These are phyloP conservation scores for Ceraceosorus guamensis DNA, from an alignment of 1,284 basidiomycete species.

Conservation along the genomic window DNA sequence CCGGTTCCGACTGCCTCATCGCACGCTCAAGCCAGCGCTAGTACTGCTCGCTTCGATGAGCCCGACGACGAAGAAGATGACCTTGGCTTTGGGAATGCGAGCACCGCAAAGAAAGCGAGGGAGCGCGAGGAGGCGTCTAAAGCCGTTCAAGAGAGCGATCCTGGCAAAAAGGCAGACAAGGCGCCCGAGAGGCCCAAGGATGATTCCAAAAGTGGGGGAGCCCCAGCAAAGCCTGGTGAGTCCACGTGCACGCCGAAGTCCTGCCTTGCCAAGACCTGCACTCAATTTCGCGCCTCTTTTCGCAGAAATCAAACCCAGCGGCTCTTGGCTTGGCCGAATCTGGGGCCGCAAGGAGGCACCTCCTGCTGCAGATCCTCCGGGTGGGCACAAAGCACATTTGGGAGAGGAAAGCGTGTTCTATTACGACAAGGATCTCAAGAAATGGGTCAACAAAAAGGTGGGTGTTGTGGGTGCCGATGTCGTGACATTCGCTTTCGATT, in stretches of 20 bases:
- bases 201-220: slow-evolving; percentile 22
- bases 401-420: slow-evolving; percentile 87
- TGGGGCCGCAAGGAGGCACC: slow-evolving; percentile 51
- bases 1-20: background rate
- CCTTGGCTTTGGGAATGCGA: slow-evolving; percentile 76
- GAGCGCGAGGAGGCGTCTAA: background rate
- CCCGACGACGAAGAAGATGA: slow-evolving; percentile 71
- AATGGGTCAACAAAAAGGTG: slow-evolving; percentile 93
- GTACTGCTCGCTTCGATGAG: background rate
- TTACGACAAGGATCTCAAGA: slow-evolving; percentile 86
- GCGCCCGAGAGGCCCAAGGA: slow-evolving; percentile 14
- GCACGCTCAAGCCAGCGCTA: background rate
- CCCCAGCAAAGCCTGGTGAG: slow-evolving; percentile 13
- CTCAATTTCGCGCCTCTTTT: too few relatives aligned
- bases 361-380: slow-evolving; percentile 25
- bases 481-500: background rate
- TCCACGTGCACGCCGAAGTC: too few relatives aligned
- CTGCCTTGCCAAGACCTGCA: too few relatives aligned
- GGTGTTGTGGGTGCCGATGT: slow-evolving; percentile 23
- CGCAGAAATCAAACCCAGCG: background rate
- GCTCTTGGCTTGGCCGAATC: slow-evolving; percentile 65
- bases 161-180: background rate
- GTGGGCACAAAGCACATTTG: slow-evolving; percentile 63
- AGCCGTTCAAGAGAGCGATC: background rate
- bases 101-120: slow-evolving; percentile 48